These are phyloP conservation scores for Neophaeococcomyces aloes DNA, from an alignment of 2,329 filamentous ascomycete genomes.

Conservation along the genomic window DNA sequence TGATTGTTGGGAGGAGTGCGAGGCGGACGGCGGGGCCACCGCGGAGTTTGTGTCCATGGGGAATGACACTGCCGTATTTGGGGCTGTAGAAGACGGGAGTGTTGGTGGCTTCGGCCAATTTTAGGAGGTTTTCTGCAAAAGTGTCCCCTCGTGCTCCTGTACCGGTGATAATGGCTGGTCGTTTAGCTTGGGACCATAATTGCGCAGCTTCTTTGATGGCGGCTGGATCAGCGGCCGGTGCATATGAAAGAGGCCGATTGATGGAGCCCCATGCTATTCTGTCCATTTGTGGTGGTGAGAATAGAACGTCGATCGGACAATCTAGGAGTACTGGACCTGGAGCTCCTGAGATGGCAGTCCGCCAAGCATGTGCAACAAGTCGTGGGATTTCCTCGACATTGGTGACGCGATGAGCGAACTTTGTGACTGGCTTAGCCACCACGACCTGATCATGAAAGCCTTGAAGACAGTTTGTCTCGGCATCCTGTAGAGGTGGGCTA, in stretches of 20 bases:
- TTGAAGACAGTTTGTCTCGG: conserved; percentile 38
- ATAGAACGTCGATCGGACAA: conserved; percentile 32
- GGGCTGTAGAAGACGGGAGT: conserved; percentile 35
- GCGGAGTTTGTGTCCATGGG: conserved; percentile 26
- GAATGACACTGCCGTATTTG: conserved; percentile 19
- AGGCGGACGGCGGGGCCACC: conserved; percentile 29
- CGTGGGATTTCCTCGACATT: conserved; percentile 37
- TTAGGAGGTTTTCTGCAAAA: conserved; percentile 25
- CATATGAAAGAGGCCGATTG: conserved; percentile 25
- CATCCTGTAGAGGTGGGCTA: conserved; percentile 35
- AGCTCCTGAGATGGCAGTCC: conserved; percentile 30
- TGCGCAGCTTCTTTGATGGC: conserved; percentile 27
- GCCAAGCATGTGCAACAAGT: conserved; percentile 34
- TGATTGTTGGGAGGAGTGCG: conserved; percentile 23
- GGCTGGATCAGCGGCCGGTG: conserved; percentile 28
- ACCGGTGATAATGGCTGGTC: conserved; percentile 34
- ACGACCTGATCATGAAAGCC: conserved; percentile 40
- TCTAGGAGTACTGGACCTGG: conserved; percentile 28
- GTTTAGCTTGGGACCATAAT: conserved; percentile 27
- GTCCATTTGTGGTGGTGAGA: conserved; percentile 30
- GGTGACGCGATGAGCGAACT: conserved; percentile 37
- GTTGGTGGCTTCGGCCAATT: conserved; percentile 27
- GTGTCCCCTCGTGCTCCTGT: conserved; percentile 26
- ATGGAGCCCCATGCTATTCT: conserved; percentile 35
- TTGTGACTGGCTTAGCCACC: conserved; percentile 34